Percentiles rank a stretch among this genome's conserved stretches.
Evolutionary conservation across 306 rosid genomes (phyloP).

Genomic region (Vigna mungo): DNA sequence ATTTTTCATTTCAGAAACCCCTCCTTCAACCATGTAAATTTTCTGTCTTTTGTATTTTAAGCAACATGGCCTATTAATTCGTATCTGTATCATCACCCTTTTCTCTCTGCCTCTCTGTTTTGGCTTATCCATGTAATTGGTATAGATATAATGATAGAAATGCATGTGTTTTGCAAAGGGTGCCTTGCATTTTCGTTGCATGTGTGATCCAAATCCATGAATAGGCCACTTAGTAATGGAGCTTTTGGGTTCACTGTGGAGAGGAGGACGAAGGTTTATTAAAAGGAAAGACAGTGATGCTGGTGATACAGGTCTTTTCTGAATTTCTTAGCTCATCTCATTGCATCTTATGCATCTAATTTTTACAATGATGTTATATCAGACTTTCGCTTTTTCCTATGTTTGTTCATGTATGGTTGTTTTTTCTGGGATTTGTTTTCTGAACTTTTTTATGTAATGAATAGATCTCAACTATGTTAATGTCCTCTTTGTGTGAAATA

Average conservation of each 20-base stretch:
- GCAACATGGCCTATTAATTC: conserved; percentile 40
- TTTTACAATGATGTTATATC: neutral
- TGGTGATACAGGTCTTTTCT: conserved; percentile 81
- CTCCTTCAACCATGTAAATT: conserved; percentile 39
- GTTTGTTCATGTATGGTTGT: neutral
- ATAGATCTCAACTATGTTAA: conserved; percentile 22
- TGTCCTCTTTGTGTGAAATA: neutral
- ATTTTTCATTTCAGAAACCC: conserved; percentile 13
- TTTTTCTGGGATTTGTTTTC: neutral
- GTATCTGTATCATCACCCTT: conserved; percentile 24
- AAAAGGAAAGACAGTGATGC: conserved; percentile 97
- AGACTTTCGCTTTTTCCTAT: neutral
- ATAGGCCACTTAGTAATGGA: conserved; percentile 57
- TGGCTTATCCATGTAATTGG: conserved; percentile 7
- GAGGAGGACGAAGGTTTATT: conserved; percentile 55
- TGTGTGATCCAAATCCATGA: conserved; percentile 56
- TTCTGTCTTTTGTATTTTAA: conserved; percentile 44
- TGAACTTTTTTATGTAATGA: conserved; percentile 4
- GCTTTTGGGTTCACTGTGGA: conserved; percentile 65
- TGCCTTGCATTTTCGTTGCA: conserved; percentile 1
- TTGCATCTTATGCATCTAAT: neutral
- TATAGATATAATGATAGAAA: neutral
- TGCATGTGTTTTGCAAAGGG: neutral
- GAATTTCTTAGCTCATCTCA: neutral
- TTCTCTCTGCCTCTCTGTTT: conserved; percentile 10